phyloP scores from a whole-genome alignment of 208 protist genomes.

The Trypanosoma rangeli region DNA sequence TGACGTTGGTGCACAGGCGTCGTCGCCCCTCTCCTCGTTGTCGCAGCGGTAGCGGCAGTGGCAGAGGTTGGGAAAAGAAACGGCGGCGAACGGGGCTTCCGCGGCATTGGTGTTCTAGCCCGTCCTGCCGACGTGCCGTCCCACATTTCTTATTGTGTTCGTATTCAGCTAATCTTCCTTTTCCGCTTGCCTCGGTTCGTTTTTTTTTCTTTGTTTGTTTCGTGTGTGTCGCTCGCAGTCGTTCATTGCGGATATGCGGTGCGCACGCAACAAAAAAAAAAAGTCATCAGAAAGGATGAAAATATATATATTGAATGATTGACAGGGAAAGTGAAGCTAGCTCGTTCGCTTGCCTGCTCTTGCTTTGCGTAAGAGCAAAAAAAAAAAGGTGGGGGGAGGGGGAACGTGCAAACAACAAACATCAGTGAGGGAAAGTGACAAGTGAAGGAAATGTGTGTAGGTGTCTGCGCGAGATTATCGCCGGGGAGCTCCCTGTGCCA shows the following conservation, averaged over 20 bases:
- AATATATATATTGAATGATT: too few species aligned
- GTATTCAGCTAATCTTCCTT: neutral
- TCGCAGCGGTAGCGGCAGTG: neutral
- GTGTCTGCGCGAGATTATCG: neutral
- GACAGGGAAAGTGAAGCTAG: too few species aligned
- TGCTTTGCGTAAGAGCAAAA: neutral
- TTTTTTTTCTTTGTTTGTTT: too few species aligned
- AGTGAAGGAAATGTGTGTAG: neutral
- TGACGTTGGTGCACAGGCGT: constrained; percentile 10
- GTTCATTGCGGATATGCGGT: too few species aligned
- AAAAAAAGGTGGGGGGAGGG: neutral
- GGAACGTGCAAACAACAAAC: neutral
- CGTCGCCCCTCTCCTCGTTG: constrained; percentile 11
- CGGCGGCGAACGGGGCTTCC: constrained; percentile 11
- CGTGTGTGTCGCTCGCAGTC: too few species aligned
- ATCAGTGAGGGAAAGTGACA: neutral
- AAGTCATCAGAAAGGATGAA: constrained; percentile 8
- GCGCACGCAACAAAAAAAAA: neutral
- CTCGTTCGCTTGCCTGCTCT: too few species aligned
- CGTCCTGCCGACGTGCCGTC: constrained; percentile 1
- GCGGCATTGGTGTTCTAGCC: constrained; percentile 12
- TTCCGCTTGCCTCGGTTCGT: neutral
- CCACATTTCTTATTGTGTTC: constrained; percentile 13
- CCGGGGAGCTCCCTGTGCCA: neutral
- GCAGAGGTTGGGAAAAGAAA: neutral